A percentile compares a stretch with the other conserved stretches of the same genome.
These are phyloP conservation scores for Coix lacrymajobi DNA, from an alignment of 176 grass and related monocot species.

Conservation along the genomic window DNA sequence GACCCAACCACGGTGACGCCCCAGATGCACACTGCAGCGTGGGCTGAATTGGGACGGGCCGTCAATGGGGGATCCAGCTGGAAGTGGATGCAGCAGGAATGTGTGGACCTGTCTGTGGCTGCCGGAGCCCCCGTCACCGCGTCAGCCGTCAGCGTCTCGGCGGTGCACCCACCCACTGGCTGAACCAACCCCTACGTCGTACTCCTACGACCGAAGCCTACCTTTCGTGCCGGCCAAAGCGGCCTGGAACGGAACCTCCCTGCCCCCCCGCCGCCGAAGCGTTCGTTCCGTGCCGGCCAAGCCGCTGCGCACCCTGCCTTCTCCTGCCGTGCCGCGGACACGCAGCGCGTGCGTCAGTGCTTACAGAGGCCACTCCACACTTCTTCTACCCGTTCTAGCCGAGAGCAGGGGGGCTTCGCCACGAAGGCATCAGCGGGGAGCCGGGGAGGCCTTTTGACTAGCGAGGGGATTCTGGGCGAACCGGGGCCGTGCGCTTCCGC, in stretches of 20 bases:
- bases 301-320: not conserved
- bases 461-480: not conserved
- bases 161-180: not conserved
- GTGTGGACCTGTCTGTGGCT: not conserved
- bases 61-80: not conserved
- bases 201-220: not conserved
- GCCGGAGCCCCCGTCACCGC: too few relatives aligned
- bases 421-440: not conserved
- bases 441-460: not conserved
- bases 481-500: not conserved
- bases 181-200: not conserved
- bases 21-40: not conserved
- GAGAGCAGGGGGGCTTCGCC: not conserved
- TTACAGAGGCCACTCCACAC: not conserved
- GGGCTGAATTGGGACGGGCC: not conserved
- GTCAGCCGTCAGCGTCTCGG: not conserved
- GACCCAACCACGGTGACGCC: too few relatives aligned
- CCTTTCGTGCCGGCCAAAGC: not conserved
- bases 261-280: too few relatives aligned
- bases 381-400: not conserved
- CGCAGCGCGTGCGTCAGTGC: not conserved
- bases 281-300: constrained; percentile 24
- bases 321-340: not conserved
- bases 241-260: too few relatives aligned
- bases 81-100: not conserved